phyloP scores from a whole-genome alignment of 371 early-diverging fungal species.

The Enteropsectra breve region DNA sequence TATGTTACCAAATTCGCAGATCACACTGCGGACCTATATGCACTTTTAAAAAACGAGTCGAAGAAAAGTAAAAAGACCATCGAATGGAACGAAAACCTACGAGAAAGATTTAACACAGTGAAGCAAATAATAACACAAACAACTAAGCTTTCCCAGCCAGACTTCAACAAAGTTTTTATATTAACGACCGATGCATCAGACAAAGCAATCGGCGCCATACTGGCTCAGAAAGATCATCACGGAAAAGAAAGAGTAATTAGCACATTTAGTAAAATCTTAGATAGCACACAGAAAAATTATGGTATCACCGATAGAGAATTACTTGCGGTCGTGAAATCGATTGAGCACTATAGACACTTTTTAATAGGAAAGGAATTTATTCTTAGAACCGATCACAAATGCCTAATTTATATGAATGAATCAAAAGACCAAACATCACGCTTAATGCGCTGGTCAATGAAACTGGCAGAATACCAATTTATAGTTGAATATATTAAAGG shows the following conservation, averaged over 20 bases:
- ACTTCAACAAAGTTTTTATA: too few species aligned
- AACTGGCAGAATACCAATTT: neutral
- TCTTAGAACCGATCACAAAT: slow-evolving; percentile 49
- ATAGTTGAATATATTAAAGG: slow-evolving; percentile 14
- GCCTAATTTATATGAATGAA: slow-evolving; percentile 21
- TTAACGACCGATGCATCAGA: too few species aligned
- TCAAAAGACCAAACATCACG: neutral
- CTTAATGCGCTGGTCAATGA: neutral
- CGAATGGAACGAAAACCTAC: too few species aligned
- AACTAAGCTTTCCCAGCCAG: too few species aligned
- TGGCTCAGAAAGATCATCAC: too few species aligned
- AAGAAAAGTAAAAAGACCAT: too few species aligned
- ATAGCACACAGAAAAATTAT: slow-evolving; percentile 25
- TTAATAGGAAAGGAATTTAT: slow-evolving; percentile 39
- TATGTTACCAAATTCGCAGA: too few species aligned
- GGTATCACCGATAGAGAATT: slow-evolving; percentile 43
- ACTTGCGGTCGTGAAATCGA: slow-evolving; percentile 21
- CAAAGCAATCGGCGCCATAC: too few species aligned
- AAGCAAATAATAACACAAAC: too few species aligned
- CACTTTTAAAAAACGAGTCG: too few species aligned
- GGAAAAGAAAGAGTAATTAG: slow-evolving; percentile 10
- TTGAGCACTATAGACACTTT: slow-evolving; percentile 37
- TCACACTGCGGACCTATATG: too few species aligned
- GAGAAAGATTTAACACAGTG: too few species aligned
- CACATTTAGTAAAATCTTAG: slow-evolving; percentile 28